Evolutionary conservation across 176 grass and related monocot species (phyloP).

Genomic region (Pontederia paniculata): DNA sequence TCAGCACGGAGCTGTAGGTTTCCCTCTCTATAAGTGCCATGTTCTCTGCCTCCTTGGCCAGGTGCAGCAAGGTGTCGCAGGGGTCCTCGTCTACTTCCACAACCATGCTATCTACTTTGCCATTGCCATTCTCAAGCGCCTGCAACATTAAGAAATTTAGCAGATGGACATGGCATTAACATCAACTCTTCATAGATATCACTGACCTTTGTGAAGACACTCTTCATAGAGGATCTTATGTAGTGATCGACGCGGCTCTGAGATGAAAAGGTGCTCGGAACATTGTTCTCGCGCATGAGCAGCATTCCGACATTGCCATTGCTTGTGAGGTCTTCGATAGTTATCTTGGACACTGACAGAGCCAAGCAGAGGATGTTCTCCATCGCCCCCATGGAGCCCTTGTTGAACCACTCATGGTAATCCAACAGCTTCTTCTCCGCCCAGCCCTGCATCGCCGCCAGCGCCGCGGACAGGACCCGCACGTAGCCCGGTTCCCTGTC

Average conservation of each 20-base stretch:
- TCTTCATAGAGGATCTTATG: slow-evolving; percentile 70
- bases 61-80: slow-evolving; percentile 32
- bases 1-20: slow-evolving; percentile 58
- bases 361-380: slow-evolving; percentile 59
- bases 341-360: slow-evolving; percentile 40
- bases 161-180: too few relatives aligned
- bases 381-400: slow-evolving; percentile 31
- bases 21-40: slow-evolving; percentile 47
- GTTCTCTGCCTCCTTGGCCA: slow-evolving; percentile 61
- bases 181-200: not conserved
- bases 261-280: slow-evolving; percentile 15
- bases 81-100: slow-evolving; percentile 47
- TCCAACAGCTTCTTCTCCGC: slow-evolving; percentile 68
- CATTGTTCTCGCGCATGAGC: slow-evolving; percentile 17
- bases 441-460: slow-evolving; percentile 73
- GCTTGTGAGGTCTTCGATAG: slow-evolving; percentile 29
- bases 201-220: slow-evolving; percentile 62
- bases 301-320: not conserved
- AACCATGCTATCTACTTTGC: slow-evolving; percentile 35
- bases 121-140: slow-evolving; percentile 54
- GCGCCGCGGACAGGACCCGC: slow-evolving; percentile 41
- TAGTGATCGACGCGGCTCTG: slow-evolving; percentile 53
- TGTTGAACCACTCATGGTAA: slow-evolving; percentile 64
- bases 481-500: slow-evolving; percentile 42
- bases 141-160: not conserved